Base-by-base conservation (phyloP, 495 filamentous ascomycete species). In the Penicillium chermesinum region DNA sequence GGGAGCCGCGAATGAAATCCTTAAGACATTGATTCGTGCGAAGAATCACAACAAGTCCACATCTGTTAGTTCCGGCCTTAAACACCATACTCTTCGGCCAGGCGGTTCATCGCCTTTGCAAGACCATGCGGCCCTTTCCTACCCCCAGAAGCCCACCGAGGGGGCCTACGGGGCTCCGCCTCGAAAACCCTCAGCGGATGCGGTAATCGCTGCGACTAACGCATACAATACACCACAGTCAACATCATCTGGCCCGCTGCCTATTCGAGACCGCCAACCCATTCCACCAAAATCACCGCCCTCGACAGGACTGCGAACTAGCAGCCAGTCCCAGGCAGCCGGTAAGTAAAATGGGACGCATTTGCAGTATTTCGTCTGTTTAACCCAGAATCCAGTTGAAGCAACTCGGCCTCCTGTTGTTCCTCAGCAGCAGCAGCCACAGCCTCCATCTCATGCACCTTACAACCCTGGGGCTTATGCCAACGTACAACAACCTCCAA, bases 1-100 rank as follows among this genome's bases (percentile, higher is more conserved):
- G 93, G 86, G 91, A 50, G 85, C 86, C 48, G 93, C 93, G 22
- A 99, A 96, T 63, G 82, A 95, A 62, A 96, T 98, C 48, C 72
- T 97, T 15, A 63, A 73, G 41, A 69, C 71, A 6, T 44, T 72
- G 45, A 70, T 67, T 55, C 66, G 65, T 14, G 58, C 66, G 13
- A 76, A 72, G 64, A 63, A 66, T 61, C 70, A 69, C 54, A 72
- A 67, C 51, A 74, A 74, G 54, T 66, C 72, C 36, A 53, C 65
- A 2, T 71, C 72, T 59, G 63, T 73, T 49, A 69, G 66, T 64
- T 65, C 80, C 44, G 74, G 79, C 33, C 63, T 89, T 67, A 85
- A 73, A 53, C 75, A 77, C 41, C 77, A 79, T 53, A 88, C 85
- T 4, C 67, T 95, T 44, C 79, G 89, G 48, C 74, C 77, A 37